Conservation (phyloP, 495 filamentous ascomycete species). For the Evansstolkia leycettana region DNA sequence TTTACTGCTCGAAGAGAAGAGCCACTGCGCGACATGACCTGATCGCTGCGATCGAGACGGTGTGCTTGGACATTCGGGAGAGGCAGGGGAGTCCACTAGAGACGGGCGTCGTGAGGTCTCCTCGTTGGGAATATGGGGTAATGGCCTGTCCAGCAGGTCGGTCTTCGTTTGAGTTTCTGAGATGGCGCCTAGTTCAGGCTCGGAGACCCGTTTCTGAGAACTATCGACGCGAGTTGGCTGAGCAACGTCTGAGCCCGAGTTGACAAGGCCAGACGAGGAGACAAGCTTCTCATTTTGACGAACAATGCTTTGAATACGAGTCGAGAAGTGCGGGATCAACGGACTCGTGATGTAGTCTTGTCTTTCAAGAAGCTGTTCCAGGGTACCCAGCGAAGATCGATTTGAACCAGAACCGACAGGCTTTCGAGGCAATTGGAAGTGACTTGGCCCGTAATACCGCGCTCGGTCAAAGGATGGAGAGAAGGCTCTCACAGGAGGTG, state of each 20-base stretch:
- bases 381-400: slow-evolving; percentile 14
- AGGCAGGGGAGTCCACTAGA: slow-evolving; percentile 1
- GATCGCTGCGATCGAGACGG: slow-evolving; percentile 11
- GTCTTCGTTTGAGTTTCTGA: slow-evolving; percentile 5
- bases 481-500: slow-evolving; percentile 18
- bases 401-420: slow-evolving; percentile 26
- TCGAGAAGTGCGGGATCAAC: slow-evolving; percentile 32
- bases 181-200: slow-evolving; percentile 1
- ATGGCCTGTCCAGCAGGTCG: slow-evolving; percentile 12
- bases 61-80: slow-evolving; percentile 5
- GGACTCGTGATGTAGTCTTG: slow-evolving; percentile 9
- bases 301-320: slow-evolving; percentile 9
- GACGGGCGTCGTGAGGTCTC: slow-evolving; percentile 3
- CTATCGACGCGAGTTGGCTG: neutral
- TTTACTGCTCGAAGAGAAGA: slow-evolving; percentile 12
- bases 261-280: slow-evolving; percentile 3
- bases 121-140: slow-evolving; percentile 3
- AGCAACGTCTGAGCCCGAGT: too few relatives aligned
- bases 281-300: slow-evolving; percentile 4
- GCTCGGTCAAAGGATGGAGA: slow-evolving; percentile 8
- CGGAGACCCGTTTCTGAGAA: slow-evolving; percentile 1
- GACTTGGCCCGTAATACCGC: slow-evolving; percentile 13
- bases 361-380: slow-evolving; percentile 15
- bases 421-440: slow-evolving; percentile 26
- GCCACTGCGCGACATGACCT: slow-evolving; percentile 23